These are phyloP conservation scores for Coemansia sp. DNA, from an alignment of 192 early-diverging fungal species.

Conservation along the genomic window DNA sequence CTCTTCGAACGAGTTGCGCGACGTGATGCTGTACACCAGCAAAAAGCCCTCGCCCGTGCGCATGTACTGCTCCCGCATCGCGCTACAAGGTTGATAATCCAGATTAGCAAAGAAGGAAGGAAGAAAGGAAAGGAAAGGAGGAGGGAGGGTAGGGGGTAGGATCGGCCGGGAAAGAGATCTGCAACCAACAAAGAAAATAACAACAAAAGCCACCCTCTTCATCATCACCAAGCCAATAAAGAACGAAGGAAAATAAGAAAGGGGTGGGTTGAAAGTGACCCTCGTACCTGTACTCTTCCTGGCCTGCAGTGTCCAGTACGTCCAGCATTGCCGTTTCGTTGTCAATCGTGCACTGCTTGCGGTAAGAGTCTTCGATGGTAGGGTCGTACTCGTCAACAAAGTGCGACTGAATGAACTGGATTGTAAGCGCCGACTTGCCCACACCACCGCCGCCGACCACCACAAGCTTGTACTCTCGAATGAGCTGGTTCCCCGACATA, in stretches of 20 bases:
- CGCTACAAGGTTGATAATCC: slow-evolving; percentile 43
- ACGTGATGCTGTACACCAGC: slow-evolving; percentile 91
- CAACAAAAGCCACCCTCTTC: background rate
- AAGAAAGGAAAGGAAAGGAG: no score
- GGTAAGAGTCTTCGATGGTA: slow-evolving; percentile 99
- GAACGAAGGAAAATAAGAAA: background rate
- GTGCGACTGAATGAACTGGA: slow-evolving; percentile 81
- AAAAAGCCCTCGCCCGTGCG: slow-evolving; percentile 95
- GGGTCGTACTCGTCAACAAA: slow-evolving; percentile 95
- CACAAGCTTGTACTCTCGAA: slow-evolving; percentile 74
- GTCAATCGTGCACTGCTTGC: slow-evolving; percentile 94
- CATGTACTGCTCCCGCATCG: slow-evolving; percentile 97
- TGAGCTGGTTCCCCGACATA: slow-evolving; percentile 58
- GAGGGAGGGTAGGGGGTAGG: no score
- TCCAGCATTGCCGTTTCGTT: slow-evolving; percentile 86
- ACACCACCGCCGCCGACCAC: slow-evolving; percentile 86
- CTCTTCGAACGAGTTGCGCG: slow-evolving; percentile 90
- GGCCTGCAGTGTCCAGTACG: slow-evolving; percentile 95
- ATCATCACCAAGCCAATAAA: background rate
- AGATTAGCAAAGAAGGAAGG: slow-evolving; percentile 6
- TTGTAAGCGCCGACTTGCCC: slow-evolving; percentile 82
- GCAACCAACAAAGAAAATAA: background rate
- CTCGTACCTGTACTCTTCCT: slow-evolving; percentile 88
- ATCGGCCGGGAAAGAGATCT: background rate
- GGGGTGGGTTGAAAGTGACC: no score